A percentile compares a stretch with the other conserved stretches of the same genome.
Conservation (phyloP, 1,284 basidiomycete species). For the Golubevia pallescens region DNA sequence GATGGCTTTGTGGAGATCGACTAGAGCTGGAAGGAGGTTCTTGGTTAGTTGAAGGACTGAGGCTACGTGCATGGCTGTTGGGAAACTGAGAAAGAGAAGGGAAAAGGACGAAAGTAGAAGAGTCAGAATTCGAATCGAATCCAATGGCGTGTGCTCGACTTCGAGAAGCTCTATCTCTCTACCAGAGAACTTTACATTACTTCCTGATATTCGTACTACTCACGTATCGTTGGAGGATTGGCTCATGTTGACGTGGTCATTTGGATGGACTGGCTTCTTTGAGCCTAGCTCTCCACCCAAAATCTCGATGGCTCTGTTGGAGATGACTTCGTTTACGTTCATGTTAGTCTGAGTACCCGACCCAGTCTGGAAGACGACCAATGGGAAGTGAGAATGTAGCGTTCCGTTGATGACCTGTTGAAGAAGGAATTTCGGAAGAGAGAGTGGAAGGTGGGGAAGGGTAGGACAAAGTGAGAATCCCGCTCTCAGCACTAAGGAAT, state of each 20-base stretch:
- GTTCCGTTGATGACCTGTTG: slow-evolving; percentile 91
- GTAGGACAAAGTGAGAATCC: no score
- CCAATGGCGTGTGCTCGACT: no score
- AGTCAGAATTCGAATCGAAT: no score
- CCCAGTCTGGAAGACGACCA: slow-evolving; percentile 99
- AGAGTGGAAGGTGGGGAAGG: no score
- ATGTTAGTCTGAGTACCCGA: slow-evolving; percentile 99
- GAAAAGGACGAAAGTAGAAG: no score
- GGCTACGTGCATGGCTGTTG: slow-evolving; percentile 98
- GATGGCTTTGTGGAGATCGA: slow-evolving; percentile 81
- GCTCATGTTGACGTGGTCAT: slow-evolving; percentile 99
- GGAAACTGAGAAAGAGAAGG: slow-evolving; percentile 73
- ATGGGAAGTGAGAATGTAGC: slow-evolving; percentile 82
- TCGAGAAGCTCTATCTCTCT: no score
- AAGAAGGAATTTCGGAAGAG: not conserved
- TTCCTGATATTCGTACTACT: slow-evolving; percentile 1
- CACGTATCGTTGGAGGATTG: slow-evolving; percentile 98
- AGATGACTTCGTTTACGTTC: slow-evolving; percentile 99
- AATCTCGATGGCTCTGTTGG: slow-evolving; percentile 96
- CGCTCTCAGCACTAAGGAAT: no score
- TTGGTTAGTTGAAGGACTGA: slow-evolving; percentile 86
- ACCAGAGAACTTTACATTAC: no score
- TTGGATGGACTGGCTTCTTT: slow-evolving; percentile 97
- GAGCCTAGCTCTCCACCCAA: slow-evolving; percentile 93
- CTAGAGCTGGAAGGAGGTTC: slow-evolving; percentile 83